These are phyloP conservation scores for Ustilago tritici DNA, from an alignment of 1,284 basidiomycete species.

Conservation along the genomic window DNA sequence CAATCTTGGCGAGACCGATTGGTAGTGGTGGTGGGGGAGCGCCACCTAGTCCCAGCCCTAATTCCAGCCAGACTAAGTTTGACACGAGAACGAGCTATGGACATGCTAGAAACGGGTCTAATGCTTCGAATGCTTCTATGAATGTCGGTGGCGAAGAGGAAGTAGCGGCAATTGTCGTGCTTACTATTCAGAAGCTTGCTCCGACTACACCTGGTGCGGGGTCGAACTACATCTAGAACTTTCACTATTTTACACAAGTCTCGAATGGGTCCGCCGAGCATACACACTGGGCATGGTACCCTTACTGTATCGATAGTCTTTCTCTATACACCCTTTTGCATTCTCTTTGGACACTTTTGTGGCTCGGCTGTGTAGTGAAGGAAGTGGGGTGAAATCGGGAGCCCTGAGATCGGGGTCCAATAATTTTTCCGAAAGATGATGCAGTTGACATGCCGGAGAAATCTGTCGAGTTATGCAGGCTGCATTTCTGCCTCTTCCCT, in stretches of 20 bases:
- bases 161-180: conserved; percentile 43
- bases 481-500: conserved; percentile 11
- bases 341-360: conserved; percentile 3
- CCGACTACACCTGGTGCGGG: conserved; percentile 15
- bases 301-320: conserved; percentile 18
- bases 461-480: conserved; percentile 40
- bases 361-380: not conserved
- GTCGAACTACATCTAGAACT: conserved; percentile 8
- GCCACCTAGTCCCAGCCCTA: conserved; percentile 33
- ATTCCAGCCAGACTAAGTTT: conserved; percentile 29
- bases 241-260: not conserved
- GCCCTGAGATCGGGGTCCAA: conserved; percentile 2
- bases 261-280: conserved; percentile 8
- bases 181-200: conserved; percentile 33
- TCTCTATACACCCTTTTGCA: not conserved
- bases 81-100: conserved; percentile 17
- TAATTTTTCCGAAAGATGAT: conserved; percentile 5
- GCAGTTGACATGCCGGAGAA: conserved; percentile 29
- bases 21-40: conserved; percentile 14
- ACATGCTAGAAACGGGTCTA: conserved; percentile 22
- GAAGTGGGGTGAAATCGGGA: conserved; percentile 7
- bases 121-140: conserved; percentile 23
- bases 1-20: conserved; percentile 33
- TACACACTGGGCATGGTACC: not conserved
- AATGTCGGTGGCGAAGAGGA: conserved; percentile 35